phyloP scores from a whole-genome alignment of 495 filamentous ascomycete genomes.

The Podospora pseudopauciseta region DNA sequence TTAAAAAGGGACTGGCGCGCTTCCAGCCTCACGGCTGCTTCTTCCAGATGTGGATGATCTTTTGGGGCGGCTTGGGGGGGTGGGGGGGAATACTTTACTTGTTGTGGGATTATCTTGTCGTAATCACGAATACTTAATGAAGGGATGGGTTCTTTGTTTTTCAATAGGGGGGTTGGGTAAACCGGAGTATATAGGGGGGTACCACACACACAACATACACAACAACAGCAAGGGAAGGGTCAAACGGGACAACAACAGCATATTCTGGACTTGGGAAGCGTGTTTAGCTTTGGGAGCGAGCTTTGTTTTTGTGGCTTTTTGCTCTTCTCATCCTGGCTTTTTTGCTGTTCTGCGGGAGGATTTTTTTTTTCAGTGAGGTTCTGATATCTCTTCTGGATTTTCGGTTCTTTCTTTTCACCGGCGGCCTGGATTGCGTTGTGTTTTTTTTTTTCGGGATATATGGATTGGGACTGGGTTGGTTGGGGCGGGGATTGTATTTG shows the following conservation, averaged over 20 bases:
- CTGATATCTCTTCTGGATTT: neutral
- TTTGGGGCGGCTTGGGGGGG: neutral
- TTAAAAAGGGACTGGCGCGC: neutral
- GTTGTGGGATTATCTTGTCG: neutral
- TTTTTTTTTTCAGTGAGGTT: neutral
- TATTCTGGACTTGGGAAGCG: neutral
- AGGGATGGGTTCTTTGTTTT: conserved; percentile 1
- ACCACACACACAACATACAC: conserved; percentile 6
- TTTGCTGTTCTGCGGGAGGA: neutral
- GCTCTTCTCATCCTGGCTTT: neutral
- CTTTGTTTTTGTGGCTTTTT: neutral
- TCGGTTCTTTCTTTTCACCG: neutral
- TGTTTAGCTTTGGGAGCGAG: neutral
- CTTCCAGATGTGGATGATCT: neutral
- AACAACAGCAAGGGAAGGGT: conserved; percentile 2
- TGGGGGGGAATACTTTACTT: neutral
- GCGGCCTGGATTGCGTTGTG: neutral
- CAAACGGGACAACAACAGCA: neutral
- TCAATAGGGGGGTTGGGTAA: neutral
- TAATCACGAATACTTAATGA: conserved; percentile 1
- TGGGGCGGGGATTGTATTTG: neutral
- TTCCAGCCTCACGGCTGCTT: conserved; percentile 3
- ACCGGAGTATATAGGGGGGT: neutral
- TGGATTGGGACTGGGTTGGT: neutral
- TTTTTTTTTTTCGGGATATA: neutral